Conservation (phyloP, 1,284 basidiomycete genomes). For the Thelephora terrestris region DNA sequence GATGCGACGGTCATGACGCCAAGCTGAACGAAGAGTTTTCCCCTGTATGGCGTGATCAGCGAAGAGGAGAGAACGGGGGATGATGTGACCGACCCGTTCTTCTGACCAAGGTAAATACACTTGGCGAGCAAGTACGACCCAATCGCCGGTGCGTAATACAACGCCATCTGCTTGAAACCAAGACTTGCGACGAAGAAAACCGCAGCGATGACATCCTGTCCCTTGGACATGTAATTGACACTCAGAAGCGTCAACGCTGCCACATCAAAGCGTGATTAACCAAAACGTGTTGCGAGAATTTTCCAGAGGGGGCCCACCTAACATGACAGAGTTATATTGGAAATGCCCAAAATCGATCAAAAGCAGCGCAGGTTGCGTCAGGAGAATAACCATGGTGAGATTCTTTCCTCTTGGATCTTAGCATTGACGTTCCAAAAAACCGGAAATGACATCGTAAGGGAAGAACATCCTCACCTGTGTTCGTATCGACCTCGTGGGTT, state of each 20-base stretch:
- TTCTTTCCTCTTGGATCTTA: slow-evolving; percentile 34
- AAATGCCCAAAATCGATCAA: slow-evolving; percentile 90
- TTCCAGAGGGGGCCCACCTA: slow-evolving; percentile 38
- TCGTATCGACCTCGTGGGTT: slow-evolving; percentile 52
- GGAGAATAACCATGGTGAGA: slow-evolving; percentile 57
- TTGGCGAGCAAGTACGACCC: slow-evolving; percentile 79
- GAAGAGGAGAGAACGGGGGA: neutral
- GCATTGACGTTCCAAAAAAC: slow-evolving; percentile 1
- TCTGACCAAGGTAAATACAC: slow-evolving; percentile 61
- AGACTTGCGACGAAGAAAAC: slow-evolving; percentile 77
- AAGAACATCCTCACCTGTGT: slow-evolving; percentile 45
- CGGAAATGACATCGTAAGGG: neutral
- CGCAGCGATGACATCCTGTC: slow-evolving; percentile 67
- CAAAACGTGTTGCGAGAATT: neutral
- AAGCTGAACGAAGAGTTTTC: slow-evolving; percentile 59
- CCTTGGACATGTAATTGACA: slow-evolving; percentile 57
- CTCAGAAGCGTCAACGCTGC: slow-evolving; percentile 64
- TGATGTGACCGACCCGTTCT: slow-evolving; percentile 47
- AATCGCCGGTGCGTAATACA: slow-evolving; percentile 89
- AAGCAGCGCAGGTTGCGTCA: slow-evolving; percentile 78
- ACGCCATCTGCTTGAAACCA: slow-evolving; percentile 91
- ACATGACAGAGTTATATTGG: slow-evolving; percentile 88
- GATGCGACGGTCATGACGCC: slow-evolving; percentile 47
- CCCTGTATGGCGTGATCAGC: slow-evolving; percentile 21
- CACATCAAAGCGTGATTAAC: slow-evolving; percentile 1